Evolutionary conservation across 2,329 filamentous ascomycete genomes (phyloP).

Genomic region (Ustulina deusta): DNA sequence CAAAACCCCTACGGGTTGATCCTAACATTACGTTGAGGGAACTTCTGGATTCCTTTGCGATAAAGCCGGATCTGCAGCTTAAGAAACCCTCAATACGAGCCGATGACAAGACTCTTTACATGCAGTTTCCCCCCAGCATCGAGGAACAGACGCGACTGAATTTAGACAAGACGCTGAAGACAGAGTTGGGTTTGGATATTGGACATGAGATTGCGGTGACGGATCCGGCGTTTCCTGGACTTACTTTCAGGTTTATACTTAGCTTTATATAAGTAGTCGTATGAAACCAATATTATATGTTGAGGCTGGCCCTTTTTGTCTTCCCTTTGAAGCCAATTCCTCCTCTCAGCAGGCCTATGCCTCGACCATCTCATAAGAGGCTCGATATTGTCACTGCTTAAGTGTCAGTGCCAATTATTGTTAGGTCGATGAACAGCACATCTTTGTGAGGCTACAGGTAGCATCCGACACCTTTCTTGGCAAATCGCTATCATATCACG

Average conservation of each 20-base stretch:
- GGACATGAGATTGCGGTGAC: slow-evolving; percentile 93
- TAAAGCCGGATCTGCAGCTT: slow-evolving; percentile 88
- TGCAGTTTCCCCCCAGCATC: slow-evolving; percentile 83
- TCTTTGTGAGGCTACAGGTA: not conserved
- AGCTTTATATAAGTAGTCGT: slow-evolving; percentile 54
- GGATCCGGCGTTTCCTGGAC: slow-evolving; percentile 86
- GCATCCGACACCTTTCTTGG: no score
- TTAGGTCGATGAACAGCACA: not conserved
- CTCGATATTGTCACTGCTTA: not conserved
- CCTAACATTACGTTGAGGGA: slow-evolving; percentile 80
- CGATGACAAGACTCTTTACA: slow-evolving; percentile 88
- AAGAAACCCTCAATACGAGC: slow-evolving; percentile 90
- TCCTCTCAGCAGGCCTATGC: not conserved
- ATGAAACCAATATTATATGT: not conserved
- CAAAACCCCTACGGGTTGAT: slow-evolving; percentile 79
- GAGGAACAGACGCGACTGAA: slow-evolving; percentile 89
- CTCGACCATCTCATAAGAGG: not conserved
- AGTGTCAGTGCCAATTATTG: not conserved
- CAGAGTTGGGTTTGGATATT: slow-evolving; percentile 74
- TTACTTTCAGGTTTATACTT: slow-evolving; percentile 71
- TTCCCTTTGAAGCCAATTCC: not conserved
- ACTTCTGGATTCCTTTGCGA: slow-evolving; percentile 85
- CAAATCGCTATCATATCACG: not conserved
- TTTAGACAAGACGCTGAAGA: slow-evolving; percentile 78
- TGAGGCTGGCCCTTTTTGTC: not conserved